Evolutionary conservation across 2,329 filamentous ascomycete genomes (phyloP).

Genomic region (Penicillium sp.): DNA sequence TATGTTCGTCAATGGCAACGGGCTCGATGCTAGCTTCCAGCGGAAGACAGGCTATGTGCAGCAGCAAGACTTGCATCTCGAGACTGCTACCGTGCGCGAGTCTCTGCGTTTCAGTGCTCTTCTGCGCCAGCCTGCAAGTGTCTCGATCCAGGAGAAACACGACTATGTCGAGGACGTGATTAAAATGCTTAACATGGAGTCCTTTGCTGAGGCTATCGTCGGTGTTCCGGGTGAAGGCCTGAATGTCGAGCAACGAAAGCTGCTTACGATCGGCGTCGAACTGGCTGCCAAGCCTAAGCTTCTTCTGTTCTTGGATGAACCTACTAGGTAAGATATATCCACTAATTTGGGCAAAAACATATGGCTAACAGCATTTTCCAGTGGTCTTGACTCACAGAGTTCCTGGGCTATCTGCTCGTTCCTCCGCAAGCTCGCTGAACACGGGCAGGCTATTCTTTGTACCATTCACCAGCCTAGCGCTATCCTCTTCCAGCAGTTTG

Average conservation of each 20-base stretch:
- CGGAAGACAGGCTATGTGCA: conserved; percentile 64
- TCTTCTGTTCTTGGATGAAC: conserved; percentile 88
- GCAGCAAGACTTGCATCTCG: conserved; percentile 85
- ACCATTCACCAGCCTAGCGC: conserved; percentile 94
- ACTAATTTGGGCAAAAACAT: not conserved
- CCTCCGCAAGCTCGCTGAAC: conserved; percentile 83
- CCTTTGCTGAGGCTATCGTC: conserved; percentile 86
- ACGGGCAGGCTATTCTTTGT: conserved; percentile 85
- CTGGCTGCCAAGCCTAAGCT: conserved; percentile 86
- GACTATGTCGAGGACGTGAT: conserved; percentile 89
- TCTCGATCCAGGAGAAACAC: conserved; percentile 74
- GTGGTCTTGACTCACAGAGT: conserved; percentile 86
- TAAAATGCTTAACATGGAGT: conserved; percentile 82
- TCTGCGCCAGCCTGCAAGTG: conserved; percentile 78
- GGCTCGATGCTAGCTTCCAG: conserved; percentile 61
- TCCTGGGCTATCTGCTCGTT: conserved; percentile 87
- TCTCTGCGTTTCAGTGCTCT: conserved; percentile 83
- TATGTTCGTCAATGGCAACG: conserved; percentile 77
- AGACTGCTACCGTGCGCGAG: conserved; percentile 85
- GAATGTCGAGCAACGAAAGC: conserved; percentile 68
- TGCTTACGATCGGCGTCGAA: conserved; percentile 90
- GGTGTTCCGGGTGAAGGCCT: conserved; percentile 81
- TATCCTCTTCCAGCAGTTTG: conserved; percentile 85
- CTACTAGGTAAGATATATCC: conserved; percentile 62
- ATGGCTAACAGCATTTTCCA: conserved; percentile 15